Base-by-base conservation (phyloP, 768 basidiomycete species). In the Nidula microcarpa region DNA sequence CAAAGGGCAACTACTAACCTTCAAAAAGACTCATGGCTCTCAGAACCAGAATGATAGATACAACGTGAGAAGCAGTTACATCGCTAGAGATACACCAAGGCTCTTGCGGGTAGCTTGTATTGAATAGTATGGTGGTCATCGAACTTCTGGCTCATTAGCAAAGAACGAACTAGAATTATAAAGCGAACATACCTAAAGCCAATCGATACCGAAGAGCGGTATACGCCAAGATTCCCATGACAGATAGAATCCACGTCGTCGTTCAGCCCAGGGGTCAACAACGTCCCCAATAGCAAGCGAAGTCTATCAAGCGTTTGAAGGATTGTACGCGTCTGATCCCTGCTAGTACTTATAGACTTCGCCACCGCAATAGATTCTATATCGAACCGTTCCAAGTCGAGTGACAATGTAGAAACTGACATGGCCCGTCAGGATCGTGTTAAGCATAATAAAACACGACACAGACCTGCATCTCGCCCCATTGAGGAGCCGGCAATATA, bases 41-140 rank as follows among this genome's bases (percentile, higher is more conserved):
- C 5, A 96, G 76, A 13, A 89, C 65, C 5, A 84, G 75, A 4
- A 86, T 68, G 44, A 96, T 81, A 0, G 80, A 78, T 4, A 95
- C 64, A 4, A 86, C 80, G 11, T 89, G 78, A 2, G 81, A 75
- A 0, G 93, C 90, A 2, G 94, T 88, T 1, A 81, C 78, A 34
- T 79, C 71, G 0, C 79, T 71, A 0, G 93, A 94, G 16, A 91
- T 68, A n/a, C 77, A 80, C 94, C 95, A 97, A 0, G 71, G 65
- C 36, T 79, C 78, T 30, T 61, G 66, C 5, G 80, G 57, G 34
- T 59, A 56, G 5, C 64, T 60, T 3, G 61, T 65, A 0, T 65
- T 62, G 58, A 80, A 81, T 36, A 84, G 48, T 0, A 76, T 74
- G 16, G 74, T 70, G 18, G 74, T 65, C 32, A 66, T 68, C 35